phyloP scores from a whole-genome alignment of 2,329 filamentous ascomycete genomes.

The Trichophyton verrucosum region DNA sequence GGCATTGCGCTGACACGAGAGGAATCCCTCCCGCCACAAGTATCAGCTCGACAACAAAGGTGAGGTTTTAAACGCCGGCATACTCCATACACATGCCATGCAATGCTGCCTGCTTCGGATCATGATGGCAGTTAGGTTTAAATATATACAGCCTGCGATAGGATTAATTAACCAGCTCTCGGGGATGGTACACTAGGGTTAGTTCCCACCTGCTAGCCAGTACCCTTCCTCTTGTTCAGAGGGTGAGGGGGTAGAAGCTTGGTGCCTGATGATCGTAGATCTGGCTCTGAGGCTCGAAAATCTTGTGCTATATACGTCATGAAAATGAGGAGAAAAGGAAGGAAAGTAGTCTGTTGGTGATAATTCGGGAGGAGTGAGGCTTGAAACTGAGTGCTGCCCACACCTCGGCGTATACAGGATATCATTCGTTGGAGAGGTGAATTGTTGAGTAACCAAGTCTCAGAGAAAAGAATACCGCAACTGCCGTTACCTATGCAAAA shows the following conservation, averaged over 20 bases:
- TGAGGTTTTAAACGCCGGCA: neutral
- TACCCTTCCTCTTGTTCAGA: neutral
- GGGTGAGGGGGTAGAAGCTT: neutral
- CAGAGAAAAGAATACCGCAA: neutral
- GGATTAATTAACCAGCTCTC: neutral
- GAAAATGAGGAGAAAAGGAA: neutral
- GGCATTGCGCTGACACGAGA: neutral
- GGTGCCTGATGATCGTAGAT: constrained; percentile 4
- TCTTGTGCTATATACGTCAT: neutral
- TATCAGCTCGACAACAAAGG: neutral
- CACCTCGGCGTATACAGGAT: neutral
- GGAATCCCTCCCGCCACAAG: neutral
- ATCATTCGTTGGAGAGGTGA: neutral
- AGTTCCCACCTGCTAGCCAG: neutral
- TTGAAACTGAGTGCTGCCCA: neutral
- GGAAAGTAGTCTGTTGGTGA: neutral
- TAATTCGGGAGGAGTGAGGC: neutral
- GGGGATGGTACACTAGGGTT: neutral
- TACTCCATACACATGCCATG: neutral
- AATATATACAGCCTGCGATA: neutral
- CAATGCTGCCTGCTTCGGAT: neutral
- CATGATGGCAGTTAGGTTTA: neutral
- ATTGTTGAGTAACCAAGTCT: neutral
- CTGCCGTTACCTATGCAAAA: no score
- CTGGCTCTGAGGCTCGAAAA: neutral